Evolutionary conservation across 306 rosid species (phyloP), one percentile per base, ranked within the genome.

Genomic region (Cyclanthera cordifolia): DNA sequence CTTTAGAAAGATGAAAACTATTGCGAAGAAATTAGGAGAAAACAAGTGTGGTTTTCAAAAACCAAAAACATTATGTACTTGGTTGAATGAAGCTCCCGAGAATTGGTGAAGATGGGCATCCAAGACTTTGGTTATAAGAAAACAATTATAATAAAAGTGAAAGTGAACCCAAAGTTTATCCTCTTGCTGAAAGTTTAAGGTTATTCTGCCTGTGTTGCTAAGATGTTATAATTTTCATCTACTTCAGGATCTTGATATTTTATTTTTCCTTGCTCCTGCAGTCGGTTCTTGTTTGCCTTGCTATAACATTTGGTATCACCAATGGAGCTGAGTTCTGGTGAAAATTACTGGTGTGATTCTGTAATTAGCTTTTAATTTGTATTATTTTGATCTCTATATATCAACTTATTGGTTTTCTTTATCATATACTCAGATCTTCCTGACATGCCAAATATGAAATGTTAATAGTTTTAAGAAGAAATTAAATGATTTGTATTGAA

Each of bases 281-380:
- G 95, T 48, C 97, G n/a, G 28, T 81, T 27, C 67, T 90, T n/a
- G 82, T 75, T 20, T 2, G 69, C 65, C 20, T 90, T 5, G 88
- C 85, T 49, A 2, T 90, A 70, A 75, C 81, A 27, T 59, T 85
- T 72, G 88, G 90, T 17, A 24, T 77, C 45, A 67, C 88, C 2
- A 79, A 76, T 14, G 72, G 80, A 66, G 41, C 58, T 73, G 69
- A 67, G 30, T 50, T 20, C 27, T 78, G 95, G 84, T 73, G 39
- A 65, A 37, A 37, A 37, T 11, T 6, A 37, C 43, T 7, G 43
- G 43, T 37, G 43, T 1, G 43, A 37, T 37, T 3, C 16, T 68
- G 72, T 68, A 68, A 68, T 68, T 25, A 47, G 34, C 72, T 41
- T 63, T 63, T 17, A 5, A 13, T 15, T 65, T 65, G 37, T 65